Base-by-base conservation (phyloP, 2,329 filamentous ascomycete genomes). In the Aspergillus sp. region DNA sequence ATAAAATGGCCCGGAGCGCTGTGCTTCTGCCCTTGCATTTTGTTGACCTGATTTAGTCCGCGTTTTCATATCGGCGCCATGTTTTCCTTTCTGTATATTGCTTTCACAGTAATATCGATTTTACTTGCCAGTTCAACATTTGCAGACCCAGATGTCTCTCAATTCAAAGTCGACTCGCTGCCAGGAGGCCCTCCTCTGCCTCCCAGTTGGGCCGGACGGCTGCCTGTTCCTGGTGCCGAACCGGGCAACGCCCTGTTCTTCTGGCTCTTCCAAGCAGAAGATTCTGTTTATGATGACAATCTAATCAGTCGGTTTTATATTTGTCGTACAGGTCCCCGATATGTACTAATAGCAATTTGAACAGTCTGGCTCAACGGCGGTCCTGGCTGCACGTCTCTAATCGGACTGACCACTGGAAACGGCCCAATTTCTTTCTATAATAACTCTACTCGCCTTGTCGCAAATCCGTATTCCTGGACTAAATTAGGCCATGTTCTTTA, bases 301-400 rank as follows among this genome's bases (percentile, higher is more conserved):
- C 52, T 75, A 5, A 74, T 75, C 52, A 68, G 73, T 74, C 31
- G 57, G 71, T 62, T 37, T 40, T 33, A 2, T 8, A 14, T n/a
- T 35, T 9, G 3, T 63, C 9, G 27, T 44, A 11, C 12, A 37
- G 6, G 7, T n/a, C 23, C 11, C 19, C 25, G 6, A 40, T 23
- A 9, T 21, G 23, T 66, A 17, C 53, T 52, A 66, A 67, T n/a
- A 72, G 72, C 27, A 71, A 71, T 21, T 12, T 43, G 23, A 5
- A 57, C 43, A 71, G 70, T 72, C 6, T 75, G 72, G 73, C 64
- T 75, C 41, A 73, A 74, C 52, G 71, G 73, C 17, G 71, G 72
- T 12, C 73, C 72, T 1, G 73, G 71, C 17, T 75, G 73, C 58
- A 71, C 70, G 15, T 73, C 71, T 3, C 61, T 75, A 25, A 66